Evolutionary conservation across 169 alveolate genomes (phyloP).

Genomic region (Cryptosporidium andersoni): DNA sequence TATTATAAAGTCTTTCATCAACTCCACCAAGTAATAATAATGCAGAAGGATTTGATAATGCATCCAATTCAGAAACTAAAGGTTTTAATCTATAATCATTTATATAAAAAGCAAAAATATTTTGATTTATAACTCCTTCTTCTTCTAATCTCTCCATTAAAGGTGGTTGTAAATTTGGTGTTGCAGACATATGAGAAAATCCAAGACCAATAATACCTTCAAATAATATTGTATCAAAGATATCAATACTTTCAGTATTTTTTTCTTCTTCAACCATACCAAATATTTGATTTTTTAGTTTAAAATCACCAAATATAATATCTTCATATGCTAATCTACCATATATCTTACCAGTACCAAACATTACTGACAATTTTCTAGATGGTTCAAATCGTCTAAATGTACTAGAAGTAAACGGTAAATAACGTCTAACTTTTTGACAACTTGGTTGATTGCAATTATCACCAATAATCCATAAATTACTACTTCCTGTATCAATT

Average conservation of each 20-base stretch:
- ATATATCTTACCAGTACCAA: slow-evolving; percentile 87
- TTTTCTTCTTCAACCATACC: slow-evolving; percentile 83
- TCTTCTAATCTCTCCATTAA: slow-evolving; percentile 81
- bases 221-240: slow-evolving; percentile 81
- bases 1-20: slow-evolving; percentile 80
- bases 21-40: slow-evolving; percentile 86
- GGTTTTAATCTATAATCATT: slow-evolving; percentile 60
- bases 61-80: not conserved
- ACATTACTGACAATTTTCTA: slow-evolving; percentile 80
- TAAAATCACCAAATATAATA: slow-evolving; percentile 79
- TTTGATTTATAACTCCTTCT: slow-evolving; percentile 75
- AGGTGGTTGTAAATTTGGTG: slow-evolving; percentile 81
- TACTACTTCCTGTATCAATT: slow-evolving; percentile 86
- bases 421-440: slow-evolving; percentile 73
- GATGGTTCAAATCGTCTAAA: slow-evolving; percentile 76
- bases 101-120: slow-evolving; percentile 85
- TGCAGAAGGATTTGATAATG: slow-evolving; percentile 76
- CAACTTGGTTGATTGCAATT: slow-evolving; percentile 80
- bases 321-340: slow-evolving; percentile 84
- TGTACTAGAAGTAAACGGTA: slow-evolving; percentile 73
- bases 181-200: slow-evolving; percentile 84
- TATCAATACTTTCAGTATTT: slow-evolving; percentile 60
- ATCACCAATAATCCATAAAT: slow-evolving; percentile 83
- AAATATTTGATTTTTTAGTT: slow-evolving; percentile 80
- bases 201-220: slow-evolving; percentile 89